Evolutionary conservation across 2,329 filamentous ascomycete genomes (phyloP), one percentile per base, ranked within the genome.

Genomic region (Exophiala sideris): DNA sequence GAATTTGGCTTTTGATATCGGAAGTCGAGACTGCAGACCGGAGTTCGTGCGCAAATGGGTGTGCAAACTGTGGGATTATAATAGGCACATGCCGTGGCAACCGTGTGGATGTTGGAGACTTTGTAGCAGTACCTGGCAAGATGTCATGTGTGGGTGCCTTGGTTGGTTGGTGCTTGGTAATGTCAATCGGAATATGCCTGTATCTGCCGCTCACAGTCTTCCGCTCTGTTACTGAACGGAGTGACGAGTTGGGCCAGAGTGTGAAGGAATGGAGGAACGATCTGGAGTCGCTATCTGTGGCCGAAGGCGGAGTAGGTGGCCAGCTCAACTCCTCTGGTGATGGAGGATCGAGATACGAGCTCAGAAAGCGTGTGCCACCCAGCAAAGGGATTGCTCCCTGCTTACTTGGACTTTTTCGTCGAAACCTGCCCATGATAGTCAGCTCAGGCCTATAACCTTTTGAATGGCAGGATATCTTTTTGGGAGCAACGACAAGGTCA

Each of bases 61-160:
- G 61, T 45, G 64, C 64, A 56, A 65, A 66, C 32, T 62, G 60
- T 14, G 65, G 65, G 38, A 67, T 67, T 45, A 66, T 52, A 50
- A 67, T 67, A 12, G 63, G 65, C 48, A 65, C 65, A 61, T 67
- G 57, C 45, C 65, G 59, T 56, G 61, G 62, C 56, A 60, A 49
- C 52, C 55, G 50, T 56, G 52, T 49, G 45, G 50, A 52, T 34
- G 24, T 56, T 11, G 45, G 34, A 40, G 53, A 24, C 41, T 52
- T 65, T 40, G 41, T 51, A 12, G 49, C 29, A 45, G 45, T 24
- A 41, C 45, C 44, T 29, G 42, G 36, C 21, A 36, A 39, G 45
- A 39, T 51, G 32, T 54, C 56, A 47, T 55, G 46, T 18, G 45
- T 29, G 12, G 57, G 42, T 44, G 57, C 38, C 7, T 48, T 41